Conservation (phyloP, 441 rosid genomes). For the Syzygium syzygioides region DNA sequence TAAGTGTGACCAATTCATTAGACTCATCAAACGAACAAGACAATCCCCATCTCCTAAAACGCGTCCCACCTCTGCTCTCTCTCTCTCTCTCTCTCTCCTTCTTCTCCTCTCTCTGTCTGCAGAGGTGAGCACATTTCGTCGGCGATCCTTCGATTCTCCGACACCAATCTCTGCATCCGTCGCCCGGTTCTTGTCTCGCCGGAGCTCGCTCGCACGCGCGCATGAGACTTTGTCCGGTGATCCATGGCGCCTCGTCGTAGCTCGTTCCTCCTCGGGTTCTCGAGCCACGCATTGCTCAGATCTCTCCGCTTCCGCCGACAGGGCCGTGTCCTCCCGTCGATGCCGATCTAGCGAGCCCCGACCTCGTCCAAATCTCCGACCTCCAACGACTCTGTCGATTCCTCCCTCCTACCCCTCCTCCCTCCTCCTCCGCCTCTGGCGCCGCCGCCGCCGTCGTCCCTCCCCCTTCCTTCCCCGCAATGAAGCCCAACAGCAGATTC, state of each 20-base stretch:
- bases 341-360: background rate
- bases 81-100: background rate
- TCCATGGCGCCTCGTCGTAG: background rate
- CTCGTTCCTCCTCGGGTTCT: background rate
- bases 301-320: background rate
- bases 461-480: background rate
- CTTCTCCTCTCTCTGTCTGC: background rate
- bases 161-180: background rate
- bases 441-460: background rate
- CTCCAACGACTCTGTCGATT: background rate
- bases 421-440: no score
- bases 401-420: background rate
- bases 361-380: background rate
- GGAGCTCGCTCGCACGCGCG: background rate
- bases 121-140: background rate
- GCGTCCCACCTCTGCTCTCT: background rate
- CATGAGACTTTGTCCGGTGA: background rate
- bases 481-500: background rate
- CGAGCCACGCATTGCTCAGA: background rate
- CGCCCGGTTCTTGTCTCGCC: background rate
- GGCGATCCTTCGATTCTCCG: background rate
- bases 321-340: background rate
- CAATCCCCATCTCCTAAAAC: background rate
- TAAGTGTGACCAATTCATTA: background rate
- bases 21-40: background rate